phyloP scores from a whole-genome alignment of 1,284 basidiomycete species.

The Ceratobasidium papillatum region DNA sequence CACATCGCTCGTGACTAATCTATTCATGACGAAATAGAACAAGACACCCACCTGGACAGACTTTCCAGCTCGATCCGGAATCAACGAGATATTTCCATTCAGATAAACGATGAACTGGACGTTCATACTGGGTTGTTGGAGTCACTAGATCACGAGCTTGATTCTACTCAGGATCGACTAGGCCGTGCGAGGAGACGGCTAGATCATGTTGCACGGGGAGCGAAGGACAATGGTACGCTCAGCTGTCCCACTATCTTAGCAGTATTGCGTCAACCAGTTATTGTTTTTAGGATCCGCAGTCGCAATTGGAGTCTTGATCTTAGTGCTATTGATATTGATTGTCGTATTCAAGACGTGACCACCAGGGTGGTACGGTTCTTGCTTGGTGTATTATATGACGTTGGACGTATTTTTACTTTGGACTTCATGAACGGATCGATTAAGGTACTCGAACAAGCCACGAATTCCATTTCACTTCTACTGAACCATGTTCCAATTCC shows the following conservation, averaged over 20 bases:
- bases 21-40: slow-evolving; percentile 25
- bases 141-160: slow-evolving; percentile 43
- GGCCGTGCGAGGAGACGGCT: slow-evolving; percentile 41
- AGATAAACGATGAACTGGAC: slow-evolving; percentile 45
- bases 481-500: slow-evolving; percentile 39
- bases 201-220: slow-evolving; percentile 42
- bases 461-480: background rate
- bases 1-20: background rate
- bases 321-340: slow-evolving; percentile 44
- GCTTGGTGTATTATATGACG: slow-evolving; percentile 23
- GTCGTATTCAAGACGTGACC: slow-evolving; percentile 45
- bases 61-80: slow-evolving; percentile 45
- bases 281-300: slow-evolving; percentile 42
- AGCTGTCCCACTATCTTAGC: background rate
- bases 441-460: background rate
- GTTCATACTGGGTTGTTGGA: slow-evolving; percentile 44
- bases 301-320: slow-evolving; percentile 43
- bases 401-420: slow-evolving; percentile 3
- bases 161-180: slow-evolving; percentile 41
- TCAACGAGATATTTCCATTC: slow-evolving; percentile 44
- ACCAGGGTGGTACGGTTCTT: background rate
- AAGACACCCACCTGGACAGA: slow-evolving; percentile 45
- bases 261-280: background rate
- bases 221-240: slow-evolving; percentile 43
- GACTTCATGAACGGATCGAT: background rate